Evolutionary conservation across 192 early-diverging fungal species (phyloP), one percentile per base, ranked within the genome.

Genomic region (Coemansia sp.): DNA sequence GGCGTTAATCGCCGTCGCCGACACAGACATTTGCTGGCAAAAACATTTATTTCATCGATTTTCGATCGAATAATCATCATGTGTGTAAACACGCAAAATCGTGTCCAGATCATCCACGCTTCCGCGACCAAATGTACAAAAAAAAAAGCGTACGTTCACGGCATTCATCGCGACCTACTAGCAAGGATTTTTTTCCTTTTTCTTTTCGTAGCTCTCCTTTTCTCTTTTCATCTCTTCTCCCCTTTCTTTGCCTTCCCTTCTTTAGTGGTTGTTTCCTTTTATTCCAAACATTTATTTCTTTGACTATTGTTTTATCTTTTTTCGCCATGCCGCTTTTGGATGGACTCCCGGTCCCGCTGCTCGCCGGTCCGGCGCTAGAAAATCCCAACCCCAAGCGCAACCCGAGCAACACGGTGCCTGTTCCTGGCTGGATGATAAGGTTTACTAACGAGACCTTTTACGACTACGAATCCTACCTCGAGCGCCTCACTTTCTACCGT

Each of bases 381-480:
- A 48, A 27, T 37, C 9, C 15, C 15, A 63, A 48, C 9, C 23
- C 41, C 41, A 43, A 54, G 34, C 27, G 22, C 21, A 37, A 47
- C 27, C 38, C 23, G 19, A 37, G 21, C 14, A 23, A 53, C 48
- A 13, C 49, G 55, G n/a, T n/a, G 3, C 22, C 23, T 24, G 24
- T 25, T 4, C 17, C 47, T n/a, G 76, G 62, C 11, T 79, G 76
- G 76, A 42, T 59, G 52, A 66, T 79, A 42, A 42, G 76, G 9
- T 73, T 60, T 27, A 79, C 76, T 0, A 71, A 66, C 37, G 76
- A 79, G 38, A 42, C 45, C n/a, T 79, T 79, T 25, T 44, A 41
- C 13, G 70, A 79, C 52, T 79, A 79, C 53, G 91, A 90, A 5
- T 83, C 89, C 23, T 93, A 89, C 62, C 67, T 87, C 38, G 82